Conservation (phyloP, 768 basidiomycete species). For the Lanmaoa pseudosensibilis region DNA sequence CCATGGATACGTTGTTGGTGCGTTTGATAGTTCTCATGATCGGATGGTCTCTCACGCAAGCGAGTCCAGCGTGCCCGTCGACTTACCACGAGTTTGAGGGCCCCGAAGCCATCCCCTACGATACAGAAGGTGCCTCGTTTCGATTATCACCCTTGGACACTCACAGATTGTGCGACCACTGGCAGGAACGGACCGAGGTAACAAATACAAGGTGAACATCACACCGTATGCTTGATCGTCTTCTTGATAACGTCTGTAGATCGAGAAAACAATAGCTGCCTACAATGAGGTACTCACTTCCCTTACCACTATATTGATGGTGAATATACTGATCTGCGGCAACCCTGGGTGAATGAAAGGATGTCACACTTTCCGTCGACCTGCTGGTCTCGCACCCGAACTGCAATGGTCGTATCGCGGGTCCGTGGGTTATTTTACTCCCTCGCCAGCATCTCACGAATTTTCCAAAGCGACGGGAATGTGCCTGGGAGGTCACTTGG, state of each 20-base stretch:
- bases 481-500: conserved; percentile 87
- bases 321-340: not conserved
- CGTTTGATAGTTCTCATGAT: conserved; percentile 21
- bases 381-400: conserved; percentile 68
- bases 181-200: conserved; percentile 87
- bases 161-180: not conserved
- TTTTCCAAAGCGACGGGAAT: conserved; percentile 71
- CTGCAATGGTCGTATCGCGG: conserved; percentile 90
- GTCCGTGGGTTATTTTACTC: conserved; percentile 38
- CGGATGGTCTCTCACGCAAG: not conserved
- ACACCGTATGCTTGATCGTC: not conserved
- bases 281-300: conserved; percentile 72
- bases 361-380: conserved; percentile 76
- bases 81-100: conserved; percentile 92
- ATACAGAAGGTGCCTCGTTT: conserved; percentile 62
- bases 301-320: not conserved
- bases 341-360: conserved; percentile 43
- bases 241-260: conserved; percentile 43
- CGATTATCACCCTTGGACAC: not conserved
- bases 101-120: conserved; percentile 86
- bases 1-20: conserved; percentile 81
- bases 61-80: conserved; percentile 68
- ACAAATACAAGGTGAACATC: conserved; percentile 74
- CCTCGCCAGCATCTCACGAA: conserved; percentile 1
- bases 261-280: conserved; percentile 82